phyloP scores from a whole-genome alignment of 192 early-diverging fungal genomes.

The Coemansia sp. region DNA sequence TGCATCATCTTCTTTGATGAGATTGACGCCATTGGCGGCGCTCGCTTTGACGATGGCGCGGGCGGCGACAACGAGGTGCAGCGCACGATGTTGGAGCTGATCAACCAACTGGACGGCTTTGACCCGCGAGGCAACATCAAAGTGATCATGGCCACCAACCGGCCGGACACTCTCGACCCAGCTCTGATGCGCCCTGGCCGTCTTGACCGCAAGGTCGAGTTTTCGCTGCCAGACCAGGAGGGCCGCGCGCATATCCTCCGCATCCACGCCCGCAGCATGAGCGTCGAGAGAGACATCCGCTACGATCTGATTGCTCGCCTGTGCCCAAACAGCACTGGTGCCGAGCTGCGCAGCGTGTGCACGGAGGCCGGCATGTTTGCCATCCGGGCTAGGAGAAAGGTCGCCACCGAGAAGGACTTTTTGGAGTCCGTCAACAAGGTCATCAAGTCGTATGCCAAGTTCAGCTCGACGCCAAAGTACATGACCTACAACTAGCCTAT shows the following conservation, averaged over 20 bases:
- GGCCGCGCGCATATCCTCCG: conserved; percentile 98
- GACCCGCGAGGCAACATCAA: conserved; percentile 99
- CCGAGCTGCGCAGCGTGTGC: conserved; percentile 97
- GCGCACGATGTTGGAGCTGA: conserved; percentile 99
- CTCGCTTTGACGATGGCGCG: conserved; percentile 97
- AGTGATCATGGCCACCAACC: conserved; percentile 99
- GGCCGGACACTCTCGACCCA: conserved; percentile 98
- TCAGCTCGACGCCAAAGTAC: conserved; percentile 97
- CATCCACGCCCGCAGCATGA: conserved; percentile 99
- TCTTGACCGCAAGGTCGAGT: conserved; percentile 98
- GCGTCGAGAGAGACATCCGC: conserved; percentile 98
- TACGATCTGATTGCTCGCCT: conserved; percentile 98
- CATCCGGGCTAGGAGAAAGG: conserved; percentile 96
- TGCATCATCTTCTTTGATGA: conserved; percentile 99
- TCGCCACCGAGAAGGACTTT: conserved; percentile 99
- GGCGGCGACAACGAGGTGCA: conserved; percentile 99
- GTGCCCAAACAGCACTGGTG: conserved; percentile 99
- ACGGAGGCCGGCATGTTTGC: conserved; percentile 99
- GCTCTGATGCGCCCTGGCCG: conserved; percentile 97
- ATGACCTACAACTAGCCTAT: conserved; percentile 72
- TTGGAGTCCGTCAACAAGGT: conserved; percentile 99
- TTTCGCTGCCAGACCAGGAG: conserved; percentile 92
- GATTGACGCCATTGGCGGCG: conserved; percentile 98
- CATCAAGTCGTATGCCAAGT: conserved; percentile 99
- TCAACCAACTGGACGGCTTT: conserved; percentile 99